Base-by-base conservation (phyloP, 305 asterid species). In the Stenogyne calaminthoides region DNA sequence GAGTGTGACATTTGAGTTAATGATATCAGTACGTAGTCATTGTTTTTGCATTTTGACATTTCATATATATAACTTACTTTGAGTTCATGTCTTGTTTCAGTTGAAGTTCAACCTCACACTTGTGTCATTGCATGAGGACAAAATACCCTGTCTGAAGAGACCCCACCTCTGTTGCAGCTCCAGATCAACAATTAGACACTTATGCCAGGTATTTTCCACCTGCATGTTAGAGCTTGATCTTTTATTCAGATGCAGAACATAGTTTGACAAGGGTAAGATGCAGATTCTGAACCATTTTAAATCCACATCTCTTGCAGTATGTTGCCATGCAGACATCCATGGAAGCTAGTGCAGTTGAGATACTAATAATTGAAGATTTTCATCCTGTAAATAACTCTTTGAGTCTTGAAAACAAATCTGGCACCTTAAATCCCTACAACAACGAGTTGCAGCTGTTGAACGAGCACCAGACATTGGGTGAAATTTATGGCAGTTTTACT, bases 81-180 rank as follows among this genome's bases (percentile, higher is more conserved):
- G 60, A 47, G 42, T 67, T 69, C 27, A 32, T 60, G 74, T 71
- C 57, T 75, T 59, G 25, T 75, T 77, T 49, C 84, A 85, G 90
- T 66, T 92, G 88, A 93, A 90, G 73, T 75, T 89, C 67, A 85
- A 88, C 56, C 87, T 95, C 73, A 82, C 81, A 63, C 96, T 92
- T 67, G 88, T 95, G 75, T 83, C 99, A 3, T 74, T 88, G 81
- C 77, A 81, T 9, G 87, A 88, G 80, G 89, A 90, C 77, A 91
- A 82, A 56, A 85, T 95, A 58, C 97, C 97, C 70, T 83, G 81
- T 83, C 82, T 95, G 89, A 91, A 87, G 81, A 88, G 96, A 44
- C 97, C 97, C 64, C 87, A 83, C 62, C 84, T 95, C 76, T 82
- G 90, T 80, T 95, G 99, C 81, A 85, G 86, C 79, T 76, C 89